phyloP scores from a whole-genome alignment of 805 yeast genomes.

The Candida succiphila region DNA sequence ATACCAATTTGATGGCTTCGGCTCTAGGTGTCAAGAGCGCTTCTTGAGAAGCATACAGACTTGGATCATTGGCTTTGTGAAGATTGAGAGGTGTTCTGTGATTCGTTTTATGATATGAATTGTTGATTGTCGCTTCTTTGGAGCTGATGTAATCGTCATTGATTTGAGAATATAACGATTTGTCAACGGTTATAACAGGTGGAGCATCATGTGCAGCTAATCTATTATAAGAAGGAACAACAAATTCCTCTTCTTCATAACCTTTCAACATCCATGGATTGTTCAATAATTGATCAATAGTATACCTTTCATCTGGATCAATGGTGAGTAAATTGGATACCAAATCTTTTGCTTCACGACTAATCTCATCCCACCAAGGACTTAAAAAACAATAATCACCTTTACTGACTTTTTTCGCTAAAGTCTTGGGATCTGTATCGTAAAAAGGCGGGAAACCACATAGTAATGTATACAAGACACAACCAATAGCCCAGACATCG shows the following conservation, averaged over 20 bases:
- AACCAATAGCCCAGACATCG: conserved; percentile 68
- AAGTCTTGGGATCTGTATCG: conserved; percentile 53
- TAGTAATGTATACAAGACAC: conserved; percentile 56
- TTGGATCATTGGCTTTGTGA: conserved; percentile 16
- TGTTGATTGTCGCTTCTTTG: conserved; percentile 19
- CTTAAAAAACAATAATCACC: conserved; percentile 67
- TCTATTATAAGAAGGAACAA: not conserved
- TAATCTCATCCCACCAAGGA: conserved; percentile 89
- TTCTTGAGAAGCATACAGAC: not conserved
- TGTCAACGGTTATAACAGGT: not conserved
- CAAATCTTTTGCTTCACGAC: conserved; percentile 58
- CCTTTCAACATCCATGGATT: conserved; percentile 58
- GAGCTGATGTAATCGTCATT: too few species aligned
- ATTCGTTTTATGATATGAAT: conserved; percentile 19
- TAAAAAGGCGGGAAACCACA: conserved; percentile 73
- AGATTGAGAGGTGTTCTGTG: too few species aligned
- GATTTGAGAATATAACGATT: not conserved
- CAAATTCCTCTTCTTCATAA: conserved; percentile 13
- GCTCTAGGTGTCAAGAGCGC: conserved; percentile 25
- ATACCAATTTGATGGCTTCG: conserved; percentile 26
- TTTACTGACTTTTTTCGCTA: conserved; percentile 57
- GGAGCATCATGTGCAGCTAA: not conserved
- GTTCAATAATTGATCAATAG: conserved; percentile 52
- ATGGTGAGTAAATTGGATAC: conserved; percentile 58
- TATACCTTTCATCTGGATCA: conserved; percentile 58